Evolutionary conservation across 106 monocot species (phyloP).

Genomic region (Dendrobium officinale): DNA sequence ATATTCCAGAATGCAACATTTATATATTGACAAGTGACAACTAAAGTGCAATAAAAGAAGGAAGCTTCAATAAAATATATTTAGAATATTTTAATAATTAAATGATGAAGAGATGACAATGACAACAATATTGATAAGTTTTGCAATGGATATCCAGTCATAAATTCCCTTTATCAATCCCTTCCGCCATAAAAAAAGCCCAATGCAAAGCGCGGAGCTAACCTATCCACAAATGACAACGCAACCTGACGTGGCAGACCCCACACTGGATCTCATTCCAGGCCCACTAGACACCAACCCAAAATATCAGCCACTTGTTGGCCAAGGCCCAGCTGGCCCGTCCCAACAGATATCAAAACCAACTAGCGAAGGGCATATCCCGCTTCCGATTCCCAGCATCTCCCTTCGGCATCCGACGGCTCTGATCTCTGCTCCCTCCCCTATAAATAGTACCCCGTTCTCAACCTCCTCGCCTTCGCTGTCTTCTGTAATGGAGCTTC

Average conservation of each 20-base stretch:
- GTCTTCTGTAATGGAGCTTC: slow-evolving; percentile 22
- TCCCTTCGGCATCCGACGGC: slow-evolving; percentile 25
- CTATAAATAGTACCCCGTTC: neutral
- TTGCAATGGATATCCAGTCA: no score
- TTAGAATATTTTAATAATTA: no score
- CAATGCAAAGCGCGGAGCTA: neutral
- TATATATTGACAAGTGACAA: no score
- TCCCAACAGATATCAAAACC: neutral
- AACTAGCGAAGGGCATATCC: neutral
- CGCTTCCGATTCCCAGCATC: slow-evolving; percentile 27
- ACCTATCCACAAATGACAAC: neutral
- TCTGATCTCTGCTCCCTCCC: neutral
- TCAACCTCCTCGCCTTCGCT: neutral
- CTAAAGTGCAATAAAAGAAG: no score
- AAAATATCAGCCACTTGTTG: neutral
- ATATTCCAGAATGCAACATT: no score
- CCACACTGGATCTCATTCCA: neutral
- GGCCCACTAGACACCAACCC: neutral
- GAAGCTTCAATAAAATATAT: no score
- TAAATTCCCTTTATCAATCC: no score
- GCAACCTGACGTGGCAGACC: neutral
- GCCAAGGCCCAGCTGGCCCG: neutral
- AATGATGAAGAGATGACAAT: no score
- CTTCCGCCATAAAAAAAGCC: no score
- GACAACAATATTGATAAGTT: no score